Percentiles rank a stretch among this genome's conserved stretches.
Conservation (phyloP, 73 alveolate genomes). For the Paramecium sonneborni region DNA sequence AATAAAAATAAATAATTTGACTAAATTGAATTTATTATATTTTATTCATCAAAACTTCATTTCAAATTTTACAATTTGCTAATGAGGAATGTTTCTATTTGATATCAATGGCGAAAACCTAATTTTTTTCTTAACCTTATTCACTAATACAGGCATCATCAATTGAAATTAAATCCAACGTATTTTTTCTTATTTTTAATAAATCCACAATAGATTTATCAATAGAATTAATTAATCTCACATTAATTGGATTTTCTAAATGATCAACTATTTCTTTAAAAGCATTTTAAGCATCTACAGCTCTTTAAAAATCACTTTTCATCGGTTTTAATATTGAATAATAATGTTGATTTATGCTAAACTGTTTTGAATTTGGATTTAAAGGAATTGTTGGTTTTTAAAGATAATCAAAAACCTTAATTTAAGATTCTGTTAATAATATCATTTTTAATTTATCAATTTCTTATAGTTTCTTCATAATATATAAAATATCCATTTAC, state of each 20-base stretch:
- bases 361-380: constrained; percentile 14
- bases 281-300: constrained; percentile 33
- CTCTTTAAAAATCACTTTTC: neutral
- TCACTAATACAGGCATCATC: neutral
- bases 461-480: constrained; percentile 45
- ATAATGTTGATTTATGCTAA: neutral
- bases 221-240: neutral
- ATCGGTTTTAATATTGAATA: neutral
- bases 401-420: constrained; percentile 59
- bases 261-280: constrained; percentile 1
- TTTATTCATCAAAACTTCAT: neutral
- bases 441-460: constrained; percentile 57
- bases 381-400: constrained; percentile 48
- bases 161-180: neutral
- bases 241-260: constrained; percentile 25
- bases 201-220: constrained; percentile 5
- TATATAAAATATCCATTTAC: constrained; percentile 49
- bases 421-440: constrained; percentile 23
- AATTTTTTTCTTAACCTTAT: neutral
- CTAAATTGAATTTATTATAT: neutral
- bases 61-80: neutral
- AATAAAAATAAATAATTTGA: neutral
- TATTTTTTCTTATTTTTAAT: neutral
- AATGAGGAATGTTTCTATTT: neutral
- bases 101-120: neutral